phyloP scores from a whole-genome alignment of 495 filamentous ascomycete genomes.

The Talaromyces trachyspermus region DNA sequence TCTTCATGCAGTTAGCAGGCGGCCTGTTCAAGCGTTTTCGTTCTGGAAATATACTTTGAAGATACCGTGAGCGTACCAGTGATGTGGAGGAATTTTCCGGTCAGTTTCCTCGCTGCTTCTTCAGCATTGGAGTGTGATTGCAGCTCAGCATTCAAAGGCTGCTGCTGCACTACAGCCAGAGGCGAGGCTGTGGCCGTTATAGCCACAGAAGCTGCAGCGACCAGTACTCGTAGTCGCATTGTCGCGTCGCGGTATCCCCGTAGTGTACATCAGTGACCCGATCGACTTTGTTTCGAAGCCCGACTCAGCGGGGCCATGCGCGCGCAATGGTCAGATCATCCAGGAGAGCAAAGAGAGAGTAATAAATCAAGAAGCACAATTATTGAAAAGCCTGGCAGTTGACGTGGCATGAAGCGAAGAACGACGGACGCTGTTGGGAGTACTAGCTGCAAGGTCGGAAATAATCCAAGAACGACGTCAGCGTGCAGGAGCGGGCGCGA shows the following conservation, averaged over 20 bases:
- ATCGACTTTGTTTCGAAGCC: background rate
- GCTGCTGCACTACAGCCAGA: constrained; percentile 8
- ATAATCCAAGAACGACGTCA: constrained; percentile 1
- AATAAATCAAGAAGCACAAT: no score
- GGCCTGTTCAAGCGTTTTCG: background rate
- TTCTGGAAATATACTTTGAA: no score
- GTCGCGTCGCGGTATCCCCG: background rate
- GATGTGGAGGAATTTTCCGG: constrained; percentile 85
- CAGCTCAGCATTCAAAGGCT: constrained; percentile 10
- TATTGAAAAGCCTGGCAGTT: no score
- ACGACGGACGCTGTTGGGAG: no score
- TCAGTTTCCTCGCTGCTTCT: constrained; percentile 14
- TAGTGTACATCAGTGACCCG: background rate
- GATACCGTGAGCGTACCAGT: constrained; percentile 81
- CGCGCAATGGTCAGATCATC: background rate
- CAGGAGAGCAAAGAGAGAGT: no score
- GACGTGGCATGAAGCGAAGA: no score
- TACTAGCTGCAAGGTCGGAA: background rate
- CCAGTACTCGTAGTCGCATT: background rate
- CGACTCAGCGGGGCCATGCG: constrained; percentile 7
- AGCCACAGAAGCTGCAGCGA: constrained; percentile 1
- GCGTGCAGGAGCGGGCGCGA: background rate
- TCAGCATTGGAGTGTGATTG: background rate
- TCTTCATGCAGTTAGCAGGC: constrained; percentile 47
- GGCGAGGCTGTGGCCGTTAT: background rate